Conservation (phyloP, 2,329 filamentous ascomycete genomes). For the Ophiostoma sp. region DNA sequence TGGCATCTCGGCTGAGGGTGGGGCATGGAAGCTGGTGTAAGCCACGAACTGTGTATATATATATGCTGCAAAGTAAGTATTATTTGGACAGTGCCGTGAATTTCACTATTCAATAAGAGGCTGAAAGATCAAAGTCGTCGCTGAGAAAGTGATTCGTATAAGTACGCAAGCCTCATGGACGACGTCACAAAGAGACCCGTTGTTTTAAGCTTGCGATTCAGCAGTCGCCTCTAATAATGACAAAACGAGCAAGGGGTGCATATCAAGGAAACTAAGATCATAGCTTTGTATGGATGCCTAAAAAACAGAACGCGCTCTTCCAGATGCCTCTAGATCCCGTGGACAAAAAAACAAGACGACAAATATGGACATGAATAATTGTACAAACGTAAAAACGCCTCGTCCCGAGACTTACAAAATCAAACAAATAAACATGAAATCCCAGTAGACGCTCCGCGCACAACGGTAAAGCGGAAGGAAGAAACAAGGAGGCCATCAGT, state of each 20-base stretch:
- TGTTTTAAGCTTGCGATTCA: neutral
- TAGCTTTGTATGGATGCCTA: neutral
- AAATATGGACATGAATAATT: constrained; percentile 3
- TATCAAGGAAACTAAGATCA: neutral
- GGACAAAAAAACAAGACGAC: neutral
- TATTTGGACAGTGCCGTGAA: too few species aligned
- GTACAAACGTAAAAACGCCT: neutral
- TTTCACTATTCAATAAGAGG: too few species aligned
- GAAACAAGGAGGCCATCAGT: neutral
- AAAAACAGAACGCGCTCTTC: constrained; percentile 10
- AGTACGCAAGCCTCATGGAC: neutral
- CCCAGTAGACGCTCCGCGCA: constrained; percentile 4
- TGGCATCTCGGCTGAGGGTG: constrained; percentile 62
- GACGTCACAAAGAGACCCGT: neutral
- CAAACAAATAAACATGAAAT: constrained; percentile 3
- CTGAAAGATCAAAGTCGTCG: too few species aligned
- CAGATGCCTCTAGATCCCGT: neutral
- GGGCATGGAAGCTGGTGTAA: constrained; percentile 60
- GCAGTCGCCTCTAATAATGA: neutral
- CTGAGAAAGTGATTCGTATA: neutral
- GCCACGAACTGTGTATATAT: too few species aligned
- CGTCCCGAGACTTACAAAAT: neutral
- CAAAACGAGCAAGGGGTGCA: neutral
- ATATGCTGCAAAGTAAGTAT: too few species aligned
- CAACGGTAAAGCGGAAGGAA: neutral